A percentile compares a stretch with the other conserved stretches of the same genome.
phyloP scores from a whole-genome alignment of 495 filamentous ascomycete genomes.

The Podospora pseudocomata region DNA sequence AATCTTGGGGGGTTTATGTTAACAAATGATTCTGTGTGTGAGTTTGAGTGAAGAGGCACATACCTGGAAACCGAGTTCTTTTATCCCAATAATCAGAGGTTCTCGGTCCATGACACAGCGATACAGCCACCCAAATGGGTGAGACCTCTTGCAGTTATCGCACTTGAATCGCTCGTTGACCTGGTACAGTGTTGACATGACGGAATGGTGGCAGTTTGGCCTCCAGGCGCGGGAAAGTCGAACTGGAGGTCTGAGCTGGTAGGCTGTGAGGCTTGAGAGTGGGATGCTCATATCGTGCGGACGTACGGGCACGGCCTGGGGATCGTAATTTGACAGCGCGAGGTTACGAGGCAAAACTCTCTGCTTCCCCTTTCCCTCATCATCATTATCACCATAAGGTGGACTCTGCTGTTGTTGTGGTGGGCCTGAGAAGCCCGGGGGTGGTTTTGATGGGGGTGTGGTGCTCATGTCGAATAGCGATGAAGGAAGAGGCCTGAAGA shows the following conservation, averaged over 20 bases:
- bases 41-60: conserved; percentile 2
- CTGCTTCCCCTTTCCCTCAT: not conserved
- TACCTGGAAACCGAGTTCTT: conserved; percentile 31
- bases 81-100: conserved; percentile 38
- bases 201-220: conserved; percentile 55
- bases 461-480: not conserved
- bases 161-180: conserved; percentile 40
- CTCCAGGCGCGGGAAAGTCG: conserved; percentile 15
- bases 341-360: not conserved
- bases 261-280: conserved; percentile 15
- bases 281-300: conserved; percentile 4
- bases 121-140: conserved; percentile 63
- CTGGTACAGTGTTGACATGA: conserved; percentile 55
- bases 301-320: conserved; percentile 3
- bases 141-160: conserved; percentile 44
- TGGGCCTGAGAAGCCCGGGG: not conserved
- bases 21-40: not conserved
- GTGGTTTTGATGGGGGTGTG: not conserved
- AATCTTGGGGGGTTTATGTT: conserved; percentile 19
- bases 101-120: conserved; percentile 59
- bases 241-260: not conserved
- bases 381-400: not conserved
- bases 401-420: not conserved
- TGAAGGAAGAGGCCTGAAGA: not conserved
- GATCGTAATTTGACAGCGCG: not conserved